phyloP scores from a whole-genome alignment of 129 eudicot genomes.

The Mikania micrantha region DNA sequence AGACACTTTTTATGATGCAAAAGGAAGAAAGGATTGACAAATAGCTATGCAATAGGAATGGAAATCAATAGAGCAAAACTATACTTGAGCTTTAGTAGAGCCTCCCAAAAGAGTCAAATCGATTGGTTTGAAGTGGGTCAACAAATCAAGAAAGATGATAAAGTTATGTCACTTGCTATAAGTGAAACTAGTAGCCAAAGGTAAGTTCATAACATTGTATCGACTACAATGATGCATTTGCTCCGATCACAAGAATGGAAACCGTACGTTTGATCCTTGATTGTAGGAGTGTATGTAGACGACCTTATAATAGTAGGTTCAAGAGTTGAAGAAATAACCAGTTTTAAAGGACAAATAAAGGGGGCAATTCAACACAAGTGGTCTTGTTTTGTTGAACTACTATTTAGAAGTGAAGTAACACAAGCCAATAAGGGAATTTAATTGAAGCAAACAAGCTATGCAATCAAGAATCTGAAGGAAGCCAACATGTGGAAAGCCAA shows the following conservation, averaged over 20 bases:
- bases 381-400: too few species aligned
- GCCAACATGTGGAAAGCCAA: too few species aligned
- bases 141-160: not conserved
- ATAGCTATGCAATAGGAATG: not conserved
- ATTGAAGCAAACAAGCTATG: too few species aligned
- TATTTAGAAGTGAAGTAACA: too few species aligned
- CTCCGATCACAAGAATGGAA: not conserved
- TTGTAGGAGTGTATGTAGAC: not conserved
- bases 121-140: conserved; percentile 5
- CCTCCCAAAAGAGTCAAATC: not conserved
- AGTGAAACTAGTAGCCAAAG: too few species aligned
- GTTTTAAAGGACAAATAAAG: too few species aligned
- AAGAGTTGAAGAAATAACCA: not conserved
- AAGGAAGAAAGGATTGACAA: not conserved
- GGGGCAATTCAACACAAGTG: too few species aligned
- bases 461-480: too few species aligned
- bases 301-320: not conserved
- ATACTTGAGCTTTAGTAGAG: conserved; percentile 12
- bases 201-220: too few species aligned
- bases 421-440: too few species aligned
- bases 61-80: not conserved
- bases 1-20: not conserved
- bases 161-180: not conserved
- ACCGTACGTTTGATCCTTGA: not conserved
- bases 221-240: too few species aligned